Evolutionary conservation across 2,329 filamentous ascomycete genomes (phyloP).

Genomic region (Lachnellula suecica): DNA sequence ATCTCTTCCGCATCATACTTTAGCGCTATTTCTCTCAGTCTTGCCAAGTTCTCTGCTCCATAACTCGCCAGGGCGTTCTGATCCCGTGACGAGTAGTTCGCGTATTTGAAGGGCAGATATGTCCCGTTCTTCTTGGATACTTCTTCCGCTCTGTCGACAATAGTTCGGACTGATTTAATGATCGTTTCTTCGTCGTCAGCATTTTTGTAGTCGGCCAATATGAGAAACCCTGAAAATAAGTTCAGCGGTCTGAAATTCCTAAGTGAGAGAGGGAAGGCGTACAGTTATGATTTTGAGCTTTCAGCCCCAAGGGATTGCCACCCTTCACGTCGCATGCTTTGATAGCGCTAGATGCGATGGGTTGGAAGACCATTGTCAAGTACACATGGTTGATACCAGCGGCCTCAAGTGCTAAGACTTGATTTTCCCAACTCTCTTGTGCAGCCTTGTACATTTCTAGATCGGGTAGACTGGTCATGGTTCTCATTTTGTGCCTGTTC

Average conservation of each 20-base stretch:
- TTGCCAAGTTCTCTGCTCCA: neutral
- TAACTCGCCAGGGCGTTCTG: conserved; percentile 1
- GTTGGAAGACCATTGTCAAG: conserved; percentile 4
- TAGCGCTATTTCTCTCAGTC: neutral
- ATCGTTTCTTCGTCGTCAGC: neutral
- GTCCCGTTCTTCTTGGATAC: neutral
- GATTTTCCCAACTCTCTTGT: neutral
- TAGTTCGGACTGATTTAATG: neutral
- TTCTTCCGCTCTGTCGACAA: neutral
- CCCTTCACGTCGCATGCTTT: neutral
- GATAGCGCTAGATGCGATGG: neutral
- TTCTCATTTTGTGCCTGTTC: neutral
- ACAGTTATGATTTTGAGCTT: conserved; percentile 1
- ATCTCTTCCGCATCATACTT: conserved; percentile 3
- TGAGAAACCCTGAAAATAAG: neutral
- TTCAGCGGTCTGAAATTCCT: neutral
- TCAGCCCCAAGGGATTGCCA: conserved; percentile 2
- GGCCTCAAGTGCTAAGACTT: neutral
- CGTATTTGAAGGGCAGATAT: neutral
- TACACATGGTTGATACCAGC: neutral
- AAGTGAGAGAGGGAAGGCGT: neutral
- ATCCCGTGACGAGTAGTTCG: conserved; percentile 1
- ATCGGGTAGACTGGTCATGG: neutral
- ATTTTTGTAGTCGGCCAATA: neutral
- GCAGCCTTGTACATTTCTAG: neutral